Base-by-base conservation (phyloP, 2,329 filamentous ascomycete species). In the Furcasterigmium sp. region DNA sequence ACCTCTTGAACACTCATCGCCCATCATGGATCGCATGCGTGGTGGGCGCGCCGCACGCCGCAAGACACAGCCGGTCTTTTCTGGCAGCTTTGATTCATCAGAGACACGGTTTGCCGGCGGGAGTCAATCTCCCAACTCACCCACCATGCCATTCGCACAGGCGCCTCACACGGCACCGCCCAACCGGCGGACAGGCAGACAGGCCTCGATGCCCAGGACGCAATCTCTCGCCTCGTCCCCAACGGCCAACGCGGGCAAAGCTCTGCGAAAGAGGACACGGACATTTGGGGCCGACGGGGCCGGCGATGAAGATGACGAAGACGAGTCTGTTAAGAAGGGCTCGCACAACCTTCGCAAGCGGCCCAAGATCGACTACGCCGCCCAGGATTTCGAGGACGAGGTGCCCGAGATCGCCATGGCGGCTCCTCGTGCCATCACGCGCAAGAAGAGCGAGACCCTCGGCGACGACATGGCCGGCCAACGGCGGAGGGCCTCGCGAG, bases 341-440 rank as follows among this genome's bases (percentile, higher is more conserved):
- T 76, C 77, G 39, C 77, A 80, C 59, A 77, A 75, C 26, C 67
- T 81, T 23, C 69, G 77, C 50, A 78, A 75, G 57, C 69, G 76
- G 42, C 64, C 72, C 41, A 74, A 75, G 46, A 67, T 80, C 49
- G 76, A 80, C 58, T 80, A 80, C 63, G 75, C 72, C 26, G 65
- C 70, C 53, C 70, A 73, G 52, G 73, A 76, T 50, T 67, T 72
- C 48, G 68, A 71, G 43, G 72, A 77, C 46, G 74, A 78, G 35
- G 42, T 49, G 26, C 30, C 50, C 18, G 57, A 58, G 3, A 46
- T 49, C 41, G 46, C 46, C 11, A 41, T 49, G 20, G 43, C 48
- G 45, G 58, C 40, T 41, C 48, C 37, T 36, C 51, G 28, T 45
- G 51, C 25, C 54, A 60, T 48, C 39, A 53, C 34, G n/a, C 57